A percentile compares a stretch with the other conserved stretches of the same genome.
These are phyloP conservation scores for Bremia lactucae DNA, from an alignment of 352 stramenopile genomes.

Conservation along the genomic window DNA sequence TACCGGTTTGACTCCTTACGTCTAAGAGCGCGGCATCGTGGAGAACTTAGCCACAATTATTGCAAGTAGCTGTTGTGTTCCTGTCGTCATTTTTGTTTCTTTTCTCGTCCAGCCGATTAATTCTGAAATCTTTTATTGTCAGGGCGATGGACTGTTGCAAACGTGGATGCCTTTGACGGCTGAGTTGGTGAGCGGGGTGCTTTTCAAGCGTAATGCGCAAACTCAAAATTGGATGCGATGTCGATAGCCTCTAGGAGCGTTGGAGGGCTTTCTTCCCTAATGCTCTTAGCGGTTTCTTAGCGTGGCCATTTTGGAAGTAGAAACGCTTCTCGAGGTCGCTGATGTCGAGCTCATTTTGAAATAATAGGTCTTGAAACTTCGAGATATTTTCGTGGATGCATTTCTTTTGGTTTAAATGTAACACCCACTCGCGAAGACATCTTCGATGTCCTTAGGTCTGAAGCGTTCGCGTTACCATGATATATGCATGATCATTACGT, in stretches of 20 bases:
- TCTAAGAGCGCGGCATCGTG: not conserved
- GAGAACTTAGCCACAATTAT: not conserved
- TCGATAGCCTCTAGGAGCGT: too few species aligned
- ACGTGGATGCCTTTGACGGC: not conserved
- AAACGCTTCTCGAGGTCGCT: not conserved
- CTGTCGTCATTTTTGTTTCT: not conserved
- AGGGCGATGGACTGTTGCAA: not conserved
- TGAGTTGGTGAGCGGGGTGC: not conserved
- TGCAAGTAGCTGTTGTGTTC: not conserved
- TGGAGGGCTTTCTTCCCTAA: not conserved
- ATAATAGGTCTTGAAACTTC: not conserved
- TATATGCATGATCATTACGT: not conserved
- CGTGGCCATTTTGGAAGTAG: not conserved
- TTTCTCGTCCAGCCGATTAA: not conserved
- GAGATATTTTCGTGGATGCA: not conserved
- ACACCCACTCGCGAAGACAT: not conserved
- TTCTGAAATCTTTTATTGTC: not conserved
- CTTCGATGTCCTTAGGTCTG: not conserved
- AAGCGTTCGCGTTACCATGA: not conserved
- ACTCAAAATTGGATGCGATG: too few species aligned
- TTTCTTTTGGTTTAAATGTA: not conserved
- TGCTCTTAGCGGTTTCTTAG: not conserved
- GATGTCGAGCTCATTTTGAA: not conserved
- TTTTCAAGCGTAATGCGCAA: not conserved
- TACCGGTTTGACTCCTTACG: not conserved